Percentiles rank a stretch among this genome's conserved stretches.
Conservation (phyloP, 805 yeast genomes). For the Ogataea neopini region DNA sequence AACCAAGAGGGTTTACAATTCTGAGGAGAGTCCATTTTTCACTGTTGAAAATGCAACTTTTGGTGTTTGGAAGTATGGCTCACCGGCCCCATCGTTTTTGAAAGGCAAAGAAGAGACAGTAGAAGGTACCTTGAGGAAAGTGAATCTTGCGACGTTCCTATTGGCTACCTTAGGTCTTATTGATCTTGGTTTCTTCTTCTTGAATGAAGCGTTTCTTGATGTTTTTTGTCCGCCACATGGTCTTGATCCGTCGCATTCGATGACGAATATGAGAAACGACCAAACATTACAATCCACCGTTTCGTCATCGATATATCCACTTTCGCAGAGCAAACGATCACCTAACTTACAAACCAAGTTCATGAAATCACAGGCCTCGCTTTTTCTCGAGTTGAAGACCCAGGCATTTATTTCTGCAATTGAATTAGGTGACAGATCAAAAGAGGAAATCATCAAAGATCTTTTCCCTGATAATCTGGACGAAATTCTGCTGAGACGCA, state of each 20-base stretch:
- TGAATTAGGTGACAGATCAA: slow-evolving; percentile 60
- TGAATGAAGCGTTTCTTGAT: slow-evolving; percentile 81
- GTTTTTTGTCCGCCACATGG: slow-evolving; percentile 80
- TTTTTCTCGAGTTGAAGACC: slow-evolving; percentile 86
- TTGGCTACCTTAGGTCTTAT: slow-evolving; percentile 84
- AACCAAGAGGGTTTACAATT: slow-evolving; percentile 65
- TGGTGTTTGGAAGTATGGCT: slow-evolving; percentile 68
- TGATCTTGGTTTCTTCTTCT: slow-evolving; percentile 83
- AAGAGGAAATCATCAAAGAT: slow-evolving; percentile 68
- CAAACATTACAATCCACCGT: slow-evolving; percentile 21
- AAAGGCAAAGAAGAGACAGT: slow-evolving; percentile 62
- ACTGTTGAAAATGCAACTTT: slow-evolving; percentile 70
- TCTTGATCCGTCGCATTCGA: slow-evolving; percentile 45
- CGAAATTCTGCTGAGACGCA: slow-evolving; percentile 43
- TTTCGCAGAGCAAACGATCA: slow-evolving; percentile 15
- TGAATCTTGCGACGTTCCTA: slow-evolving; percentile 83
- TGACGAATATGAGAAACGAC: slow-evolving; percentile 30
- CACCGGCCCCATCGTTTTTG: slow-evolving; percentile 55
- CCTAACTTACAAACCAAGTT: slow-evolving; percentile 40
- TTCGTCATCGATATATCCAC: slow-evolving; percentile 11
- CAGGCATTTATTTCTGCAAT: slow-evolving; percentile 92
- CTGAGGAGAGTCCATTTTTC: slow-evolving; percentile 70
- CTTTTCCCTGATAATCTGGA: slow-evolving; percentile 71
- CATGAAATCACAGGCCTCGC: slow-evolving; percentile 75
- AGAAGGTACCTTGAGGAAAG: slow-evolving; percentile 71